phyloP scores from a whole-genome alignment of 331 rosid species.

The Pyrus hybrid region DNA sequence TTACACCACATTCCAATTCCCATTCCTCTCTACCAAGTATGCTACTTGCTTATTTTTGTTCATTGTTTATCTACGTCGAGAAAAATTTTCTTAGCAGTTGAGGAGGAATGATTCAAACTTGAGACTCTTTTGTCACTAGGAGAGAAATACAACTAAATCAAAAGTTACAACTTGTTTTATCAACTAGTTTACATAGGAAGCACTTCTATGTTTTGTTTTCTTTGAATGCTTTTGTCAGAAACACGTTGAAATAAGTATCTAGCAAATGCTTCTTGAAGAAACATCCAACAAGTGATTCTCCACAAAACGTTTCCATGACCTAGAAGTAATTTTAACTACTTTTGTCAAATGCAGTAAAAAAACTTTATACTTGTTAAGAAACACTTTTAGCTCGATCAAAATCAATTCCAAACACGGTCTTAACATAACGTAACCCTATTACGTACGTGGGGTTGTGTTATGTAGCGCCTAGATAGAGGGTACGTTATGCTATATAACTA shows the following conservation, averaged over 20 bases:
- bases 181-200: no score
- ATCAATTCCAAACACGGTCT: neutral
- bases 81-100: neutral
- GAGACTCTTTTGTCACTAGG: no score
- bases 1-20: neutral
- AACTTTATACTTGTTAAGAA: no score
- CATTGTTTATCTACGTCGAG: neutral
- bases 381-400: neutral
- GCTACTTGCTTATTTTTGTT: neutral
- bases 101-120: neutral
- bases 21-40: neutral
- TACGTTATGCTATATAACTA: neutral
- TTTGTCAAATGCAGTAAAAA: no score
- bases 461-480: neutral
- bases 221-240: no score
- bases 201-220: no score
- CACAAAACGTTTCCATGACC: no score
- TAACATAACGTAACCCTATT: neutral
- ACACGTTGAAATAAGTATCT: neutral
- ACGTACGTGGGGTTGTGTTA: neutral
- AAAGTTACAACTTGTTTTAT: neutral
- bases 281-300: no score
- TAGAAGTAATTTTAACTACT: no score
- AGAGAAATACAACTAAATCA: neutral
- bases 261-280: neutral